These are phyloP conservation scores for Penicillium verrucosum DNA, from an alignment of 2,329 filamentous ascomycete genomes.

Conservation along the genomic window DNA sequence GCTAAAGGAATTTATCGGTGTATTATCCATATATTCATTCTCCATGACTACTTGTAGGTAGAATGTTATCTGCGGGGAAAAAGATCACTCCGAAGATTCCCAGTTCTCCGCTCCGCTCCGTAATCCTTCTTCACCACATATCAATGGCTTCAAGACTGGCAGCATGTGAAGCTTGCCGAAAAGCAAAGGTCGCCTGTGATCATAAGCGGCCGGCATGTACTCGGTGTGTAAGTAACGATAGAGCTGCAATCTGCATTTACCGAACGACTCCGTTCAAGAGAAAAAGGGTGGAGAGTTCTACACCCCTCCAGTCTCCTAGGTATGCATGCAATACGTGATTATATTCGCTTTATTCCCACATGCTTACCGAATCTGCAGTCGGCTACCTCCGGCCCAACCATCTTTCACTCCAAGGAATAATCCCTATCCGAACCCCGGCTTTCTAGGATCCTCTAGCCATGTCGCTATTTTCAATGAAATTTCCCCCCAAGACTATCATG, in stretches of 20 bases:
- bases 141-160: conserved; percentile 23
- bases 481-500: conserved; percentile 16
- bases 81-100: conserved; percentile 6
- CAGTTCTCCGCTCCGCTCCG: conserved; percentile 18
- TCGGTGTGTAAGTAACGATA: conserved; percentile 15
- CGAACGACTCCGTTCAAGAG: conserved; percentile 27
- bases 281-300: conserved; percentile 18
- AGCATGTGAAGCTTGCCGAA: conserved; percentile 26
- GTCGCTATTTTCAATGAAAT: conserved; percentile 30
- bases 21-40: not conserved
- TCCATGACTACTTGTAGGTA: not conserved
- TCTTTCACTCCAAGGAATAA: conserved; percentile 20
- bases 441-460: conserved; percentile 29
- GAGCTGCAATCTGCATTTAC: conserved; percentile 24
- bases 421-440: conserved; percentile 30
- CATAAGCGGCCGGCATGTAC: conserved; percentile 24
- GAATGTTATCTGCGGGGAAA: not conserved
- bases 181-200: conserved; percentile 25
- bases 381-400: conserved; percentile 17
- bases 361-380: conserved; percentile 5
- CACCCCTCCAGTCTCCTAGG: conserved; percentile 4
- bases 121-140: conserved; percentile 1
- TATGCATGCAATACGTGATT: not conserved
- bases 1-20: not conserved
- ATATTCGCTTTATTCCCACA: not conserved